phyloP scores from a whole-genome alignment of 2,329 filamentous ascomycete species.

The Claviceps fusiformis region DNA sequence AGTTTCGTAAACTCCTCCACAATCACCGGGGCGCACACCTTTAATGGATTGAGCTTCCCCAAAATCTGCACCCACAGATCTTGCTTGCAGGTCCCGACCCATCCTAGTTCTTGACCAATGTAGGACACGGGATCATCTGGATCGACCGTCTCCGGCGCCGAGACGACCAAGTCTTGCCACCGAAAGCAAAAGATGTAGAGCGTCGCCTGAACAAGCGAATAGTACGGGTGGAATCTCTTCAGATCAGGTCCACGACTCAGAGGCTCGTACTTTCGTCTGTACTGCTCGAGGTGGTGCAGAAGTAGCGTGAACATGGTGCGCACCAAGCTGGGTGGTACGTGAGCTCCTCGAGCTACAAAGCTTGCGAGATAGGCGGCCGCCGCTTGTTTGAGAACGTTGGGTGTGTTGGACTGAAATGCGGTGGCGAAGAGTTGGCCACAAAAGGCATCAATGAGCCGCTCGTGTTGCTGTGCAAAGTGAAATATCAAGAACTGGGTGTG shows the following conservation, averaged over 20 bases:
- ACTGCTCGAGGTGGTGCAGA: constrained; percentile 60
- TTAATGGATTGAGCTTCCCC: constrained; percentile 83
- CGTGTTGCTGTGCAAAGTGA: constrained; percentile 78
- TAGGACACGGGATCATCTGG: constrained; percentile 48
- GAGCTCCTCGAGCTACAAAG: constrained; percentile 81
- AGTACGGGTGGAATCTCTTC: constrained; percentile 71
- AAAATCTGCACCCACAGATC: constrained; percentile 66
- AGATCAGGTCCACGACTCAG: constrained; percentile 74
- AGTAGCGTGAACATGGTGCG: constrained; percentile 71
- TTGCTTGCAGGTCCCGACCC: constrained; percentile 62
- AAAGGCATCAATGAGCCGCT: constrained; percentile 68
- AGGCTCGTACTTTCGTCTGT: constrained; percentile 59
- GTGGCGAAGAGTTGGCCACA: constrained; percentile 52
- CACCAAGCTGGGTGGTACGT: constrained; percentile 64
- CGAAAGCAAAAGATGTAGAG: constrained; percentile 97
- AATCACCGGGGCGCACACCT: constrained; percentile 82
- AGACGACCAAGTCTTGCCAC: constrained; percentile 75
- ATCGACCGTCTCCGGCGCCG: constrained; percentile 45
- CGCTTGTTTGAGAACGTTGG: constrained; percentile 64
- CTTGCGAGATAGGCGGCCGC: constrained; percentile 88
- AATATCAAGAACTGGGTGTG: constrained; percentile 95
- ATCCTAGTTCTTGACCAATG: constrained; percentile 59
- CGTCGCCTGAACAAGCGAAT: constrained; percentile 75
- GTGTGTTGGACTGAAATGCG: constrained; percentile 45
- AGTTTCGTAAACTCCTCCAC: constrained; percentile 86